Percentiles rank a stretch among this genome's conserved stretches.
These are phyloP conservation scores for Lizonia empirigonia DNA, from an alignment of 2,329 filamentous ascomycete species.

Conservation along the genomic window DNA sequence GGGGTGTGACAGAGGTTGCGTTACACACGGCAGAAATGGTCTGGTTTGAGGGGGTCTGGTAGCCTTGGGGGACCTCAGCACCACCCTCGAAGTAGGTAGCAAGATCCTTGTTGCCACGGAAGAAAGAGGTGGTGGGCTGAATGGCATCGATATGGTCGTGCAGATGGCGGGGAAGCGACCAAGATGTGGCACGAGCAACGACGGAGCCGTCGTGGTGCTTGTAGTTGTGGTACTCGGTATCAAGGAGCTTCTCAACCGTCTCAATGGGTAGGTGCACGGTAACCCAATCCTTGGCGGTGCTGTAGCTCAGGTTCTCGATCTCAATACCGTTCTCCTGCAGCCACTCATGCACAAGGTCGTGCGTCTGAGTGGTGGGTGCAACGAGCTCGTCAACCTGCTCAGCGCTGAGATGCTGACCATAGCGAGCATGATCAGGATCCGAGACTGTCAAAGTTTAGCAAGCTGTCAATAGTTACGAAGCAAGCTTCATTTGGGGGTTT, in stretches of 20 bases:
- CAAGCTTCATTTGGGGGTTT: not conserved
- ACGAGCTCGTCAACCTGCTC: slow-evolving; percentile 61
- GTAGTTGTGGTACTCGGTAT: slow-evolving; percentile 58
- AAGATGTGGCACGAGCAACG: slow-evolving; percentile 59
- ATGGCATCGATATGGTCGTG: slow-evolving; percentile 65
- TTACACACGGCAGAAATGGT: slow-evolving; percentile 55
- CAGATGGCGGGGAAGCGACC: slow-evolving; percentile 64
- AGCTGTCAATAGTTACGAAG: not conserved
- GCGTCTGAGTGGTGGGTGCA: slow-evolving; percentile 58
- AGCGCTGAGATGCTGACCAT: slow-evolving; percentile 60
- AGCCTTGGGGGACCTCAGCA: slow-evolving; percentile 33
- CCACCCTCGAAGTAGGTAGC: slow-evolving; percentile 34
- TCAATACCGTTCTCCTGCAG: slow-evolving; percentile 59
- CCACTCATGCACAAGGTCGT: slow-evolving; percentile 62
- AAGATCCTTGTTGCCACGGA: slow-evolving; percentile 32
- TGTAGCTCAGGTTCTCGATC: slow-evolving; percentile 54
- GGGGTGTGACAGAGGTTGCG: slow-evolving; percentile 57
- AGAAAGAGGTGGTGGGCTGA: slow-evolving; percentile 66
- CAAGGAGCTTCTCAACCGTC: slow-evolving; percentile 59
- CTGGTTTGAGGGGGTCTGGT: slow-evolving; percentile 37
- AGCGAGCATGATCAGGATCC: slow-evolving; percentile 57
- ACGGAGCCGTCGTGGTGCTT: slow-evolving; percentile 60
- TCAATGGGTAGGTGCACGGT: slow-evolving; percentile 59
- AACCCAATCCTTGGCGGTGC: slow-evolving; percentile 64
- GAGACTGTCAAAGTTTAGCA: slow-evolving; percentile 24